Percentiles rank a stretch among this genome's conserved stretches.
phyloP scores from a whole-genome alignment of 192 early-diverging fungal species.

The Coemansia sp. region DNA sequence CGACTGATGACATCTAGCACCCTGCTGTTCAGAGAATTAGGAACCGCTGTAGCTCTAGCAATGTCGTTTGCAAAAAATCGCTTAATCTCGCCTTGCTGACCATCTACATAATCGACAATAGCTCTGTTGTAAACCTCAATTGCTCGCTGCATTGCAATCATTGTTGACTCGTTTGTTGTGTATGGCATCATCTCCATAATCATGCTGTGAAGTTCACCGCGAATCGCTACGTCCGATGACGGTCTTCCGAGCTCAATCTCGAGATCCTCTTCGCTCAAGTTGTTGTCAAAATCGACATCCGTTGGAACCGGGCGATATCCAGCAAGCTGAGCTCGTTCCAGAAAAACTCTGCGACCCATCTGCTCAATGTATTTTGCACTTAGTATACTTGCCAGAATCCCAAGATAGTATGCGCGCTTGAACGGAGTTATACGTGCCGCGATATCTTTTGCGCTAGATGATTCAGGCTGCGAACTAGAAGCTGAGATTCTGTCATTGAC shows the following conservation, averaged over 20 bases:
- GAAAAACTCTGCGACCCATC: slow-evolving; percentile 18
- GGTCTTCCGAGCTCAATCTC: slow-evolving; percentile 11
- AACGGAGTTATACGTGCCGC: slow-evolving; percentile 11
- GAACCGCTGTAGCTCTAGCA: not conserved
- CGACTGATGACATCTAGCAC: slow-evolving; percentile 1
- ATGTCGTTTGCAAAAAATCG: slow-evolving; percentile 1
- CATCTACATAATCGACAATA: slow-evolving; percentile 12
- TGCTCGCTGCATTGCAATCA: slow-evolving; percentile 36
- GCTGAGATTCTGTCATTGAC: not conserved
- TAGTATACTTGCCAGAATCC: slow-evolving; percentile 21
- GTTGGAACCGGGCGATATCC: slow-evolving; percentile 34
- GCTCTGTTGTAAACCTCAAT: slow-evolving; percentile 42
- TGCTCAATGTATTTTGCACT: slow-evolving; percentile 20
- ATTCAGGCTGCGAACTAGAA: not conserved
- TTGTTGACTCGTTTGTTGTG: slow-evolving; percentile 25
- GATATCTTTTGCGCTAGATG: slow-evolving; percentile 7
- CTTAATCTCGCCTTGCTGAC: slow-evolving; percentile 3
- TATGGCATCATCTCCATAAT: slow-evolving; percentile 26
- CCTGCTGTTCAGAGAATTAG: not conserved
- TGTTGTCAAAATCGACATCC: slow-evolving; percentile 16
- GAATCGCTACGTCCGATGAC: slow-evolving; percentile 27
- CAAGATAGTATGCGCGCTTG: slow-evolving; percentile 24
- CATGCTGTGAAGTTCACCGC: slow-evolving; percentile 27
- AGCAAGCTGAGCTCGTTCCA: slow-evolving; percentile 12
- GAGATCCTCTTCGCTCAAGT: slow-evolving; percentile 24